These are phyloP conservation scores for Microcos paniculata DNA, from an alignment of 345 rosid species.

Conservation along the genomic window DNA sequence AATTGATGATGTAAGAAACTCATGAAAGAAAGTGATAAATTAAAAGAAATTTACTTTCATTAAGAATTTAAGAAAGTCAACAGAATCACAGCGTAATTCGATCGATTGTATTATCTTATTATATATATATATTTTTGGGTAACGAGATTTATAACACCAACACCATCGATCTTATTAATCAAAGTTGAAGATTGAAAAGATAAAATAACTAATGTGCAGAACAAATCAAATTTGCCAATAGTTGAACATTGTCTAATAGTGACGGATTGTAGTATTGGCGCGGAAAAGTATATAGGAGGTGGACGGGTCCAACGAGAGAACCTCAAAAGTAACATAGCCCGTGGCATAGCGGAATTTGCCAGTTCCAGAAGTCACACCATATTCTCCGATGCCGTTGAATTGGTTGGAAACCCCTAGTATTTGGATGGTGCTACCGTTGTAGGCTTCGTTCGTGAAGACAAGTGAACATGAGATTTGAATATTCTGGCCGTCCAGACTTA, in stretches of 20 bases:
- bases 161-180: too few relatives aligned
- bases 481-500: conserved; percentile 13
- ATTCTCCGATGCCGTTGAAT: conserved; percentile 11
- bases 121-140: too few relatives aligned
- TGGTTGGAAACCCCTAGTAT: conserved; percentile 14
- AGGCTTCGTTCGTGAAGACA: conserved; percentile 19
- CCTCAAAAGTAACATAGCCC: conserved; percentile 18
- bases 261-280: not conserved
- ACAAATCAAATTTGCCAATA: too few relatives aligned
- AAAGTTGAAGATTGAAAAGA: too few relatives aligned
- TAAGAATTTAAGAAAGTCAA: too few relatives aligned
- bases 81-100: too few relatives aligned
- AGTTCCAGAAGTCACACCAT: conserved; percentile 9
- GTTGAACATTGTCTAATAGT: not conserved
- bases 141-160: too few relatives aligned
- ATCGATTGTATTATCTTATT: too few relatives aligned
- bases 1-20: too few relatives aligned
- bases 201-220: too few relatives aligned
- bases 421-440: conserved; percentile 22
- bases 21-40: too few relatives aligned
- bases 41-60: too few relatives aligned
- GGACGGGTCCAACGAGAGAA: not conserved
- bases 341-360: conserved; percentile 16
- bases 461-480: conserved; percentile 4
- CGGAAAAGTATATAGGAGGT: not conserved